Percentiles rank a stretch among this genome's conserved stretches.
Evolutionary conservation across 139 green algal genomes (phyloP).

Genomic region (Micractinium conductrix): DNA sequence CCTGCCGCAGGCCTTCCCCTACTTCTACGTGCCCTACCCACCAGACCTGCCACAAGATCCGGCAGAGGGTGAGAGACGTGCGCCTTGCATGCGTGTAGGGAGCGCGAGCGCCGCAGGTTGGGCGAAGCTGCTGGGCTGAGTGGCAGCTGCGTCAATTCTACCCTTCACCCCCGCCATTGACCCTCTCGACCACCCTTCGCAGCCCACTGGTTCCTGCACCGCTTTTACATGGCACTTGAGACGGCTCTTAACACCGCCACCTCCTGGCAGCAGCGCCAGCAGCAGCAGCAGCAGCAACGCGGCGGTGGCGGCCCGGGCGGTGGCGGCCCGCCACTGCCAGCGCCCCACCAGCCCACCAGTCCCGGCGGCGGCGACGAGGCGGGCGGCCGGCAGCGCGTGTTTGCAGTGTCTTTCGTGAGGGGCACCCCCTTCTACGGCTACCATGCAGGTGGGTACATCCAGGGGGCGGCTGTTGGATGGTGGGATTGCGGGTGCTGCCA

Average conservation of each 20-base stretch:
- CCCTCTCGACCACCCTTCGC: too few species aligned
- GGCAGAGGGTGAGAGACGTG: slow-evolving; percentile 54
- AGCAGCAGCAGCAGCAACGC: slow-evolving; percentile 25
- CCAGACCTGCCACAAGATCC: slow-evolving; percentile 75
- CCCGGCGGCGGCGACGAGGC: neutral
- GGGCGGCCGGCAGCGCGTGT: slow-evolving; percentile 63
- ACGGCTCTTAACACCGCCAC: neutral
- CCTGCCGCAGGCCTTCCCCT: slow-evolving; percentile 81
- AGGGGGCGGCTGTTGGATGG: neutral
- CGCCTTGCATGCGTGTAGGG: neutral
- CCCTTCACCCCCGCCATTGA: too few species aligned
- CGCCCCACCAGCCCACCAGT: neutral
- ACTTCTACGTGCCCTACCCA: slow-evolving; percentile 94
- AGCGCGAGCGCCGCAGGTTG: neutral
- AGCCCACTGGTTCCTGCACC: slow-evolving; percentile 28
- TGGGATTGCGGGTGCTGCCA: neutral
- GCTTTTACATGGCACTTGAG: slow-evolving; percentile 23
- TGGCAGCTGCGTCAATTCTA: too few species aligned
- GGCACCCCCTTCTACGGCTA: slow-evolving; percentile 91
- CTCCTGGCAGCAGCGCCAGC: slow-evolving; percentile 24
- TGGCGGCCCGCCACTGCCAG: neutral
- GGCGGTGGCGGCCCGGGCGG: neutral
- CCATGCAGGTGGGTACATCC: slow-evolving; percentile 49
- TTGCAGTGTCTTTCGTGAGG: slow-evolving; percentile 77
- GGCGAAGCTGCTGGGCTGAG: too few species aligned